Base-by-base conservation (phyloP, 345 rosid species). In the Eucalyptus virginea region DNA sequence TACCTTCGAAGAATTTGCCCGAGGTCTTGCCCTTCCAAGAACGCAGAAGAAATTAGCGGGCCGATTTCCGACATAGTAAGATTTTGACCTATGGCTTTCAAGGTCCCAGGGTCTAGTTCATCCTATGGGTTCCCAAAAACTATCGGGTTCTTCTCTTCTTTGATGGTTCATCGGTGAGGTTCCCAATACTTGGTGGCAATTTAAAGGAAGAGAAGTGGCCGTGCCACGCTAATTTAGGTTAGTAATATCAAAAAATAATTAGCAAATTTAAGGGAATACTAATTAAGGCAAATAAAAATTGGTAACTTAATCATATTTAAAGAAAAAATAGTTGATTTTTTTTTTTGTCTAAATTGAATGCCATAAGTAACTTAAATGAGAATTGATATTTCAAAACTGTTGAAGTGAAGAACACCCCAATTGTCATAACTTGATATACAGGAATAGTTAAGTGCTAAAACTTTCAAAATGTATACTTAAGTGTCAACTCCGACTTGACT, bases 31-130 rank as follows among this genome's bases (percentile, higher is more conserved):
- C 89, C 91, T 5, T 89, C 92, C 49, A 93, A 86, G 69, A 90
- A 90, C 16, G 90, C 87, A 4, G 91, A 92, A 26, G 94, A 95
- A 42, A 95, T 26, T 86, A 96, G 83, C 3, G 96, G 97, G 30
- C 97, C 95, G 17, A 95, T 49, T 3, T 91, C 95, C 4, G 91
- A 4, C 87, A 94, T 15, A 8, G 90, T 89, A 58, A 86, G 77
- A 16, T 67, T 88, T 23, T 56, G 62, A 40, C 86, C 54, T 47
- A 93, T 87, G 10, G 90, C 92, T 62, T 34, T 90, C 40, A 96
- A 32, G 24, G 95, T 93, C n/a, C 93, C 94, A 2, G 81, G 86
- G 87, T 96, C 98, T 49, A 95, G 91, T 21, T 91, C 96, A 87
- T 95, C 92, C 45, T 94, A 96, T 0, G 94, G 93, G 77, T 95